phyloP scores from a whole-genome alignment of 1,284 basidiomycete species.

The Rhizoctonia solani region DNA sequence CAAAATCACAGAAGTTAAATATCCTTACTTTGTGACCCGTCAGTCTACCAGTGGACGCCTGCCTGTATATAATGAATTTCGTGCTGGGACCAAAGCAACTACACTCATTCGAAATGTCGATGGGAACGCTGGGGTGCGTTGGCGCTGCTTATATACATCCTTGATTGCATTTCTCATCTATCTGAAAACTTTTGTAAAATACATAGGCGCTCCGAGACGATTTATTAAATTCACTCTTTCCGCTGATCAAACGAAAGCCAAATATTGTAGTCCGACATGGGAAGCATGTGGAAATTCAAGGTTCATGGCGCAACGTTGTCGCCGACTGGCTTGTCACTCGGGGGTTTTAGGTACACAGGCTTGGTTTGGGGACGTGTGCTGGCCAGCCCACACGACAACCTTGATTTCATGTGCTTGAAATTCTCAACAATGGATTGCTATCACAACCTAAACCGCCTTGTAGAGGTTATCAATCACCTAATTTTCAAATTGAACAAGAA shows the following conservation, averaged over 20 bases:
- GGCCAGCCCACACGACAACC: no score
- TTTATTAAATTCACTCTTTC: conserved; percentile 9
- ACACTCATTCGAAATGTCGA: conserved; percentile 31
- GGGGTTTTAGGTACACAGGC: background rate
- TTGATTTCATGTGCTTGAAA: no score
- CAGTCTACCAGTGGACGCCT: conserved; percentile 12
- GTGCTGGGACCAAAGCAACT: conserved; percentile 25
- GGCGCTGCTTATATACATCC: background rate
- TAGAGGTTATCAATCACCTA: no score
- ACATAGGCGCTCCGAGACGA: conserved; percentile 16
- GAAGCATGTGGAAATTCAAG: conserved; percentile 23
- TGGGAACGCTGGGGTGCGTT: conserved; percentile 27
- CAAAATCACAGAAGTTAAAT: conserved; percentile 1
- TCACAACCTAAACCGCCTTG: no score
- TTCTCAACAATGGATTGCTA: no score
- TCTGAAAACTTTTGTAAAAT: background rate
- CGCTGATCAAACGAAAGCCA: background rate
- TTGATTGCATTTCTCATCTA: background rate
- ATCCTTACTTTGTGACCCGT: conserved; percentile 20
- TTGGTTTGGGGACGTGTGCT: no score
- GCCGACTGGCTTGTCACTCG: conserved; percentile 15
- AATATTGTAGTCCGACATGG: conserved; percentile 26
- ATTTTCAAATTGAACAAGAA: no score
- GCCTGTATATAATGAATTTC: conserved; percentile 27
- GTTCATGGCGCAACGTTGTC: conserved; percentile 9